Evolutionary conservation across 208 protist genomes (phyloP).

Genomic region (Trichomonas vaginalis): DNA sequence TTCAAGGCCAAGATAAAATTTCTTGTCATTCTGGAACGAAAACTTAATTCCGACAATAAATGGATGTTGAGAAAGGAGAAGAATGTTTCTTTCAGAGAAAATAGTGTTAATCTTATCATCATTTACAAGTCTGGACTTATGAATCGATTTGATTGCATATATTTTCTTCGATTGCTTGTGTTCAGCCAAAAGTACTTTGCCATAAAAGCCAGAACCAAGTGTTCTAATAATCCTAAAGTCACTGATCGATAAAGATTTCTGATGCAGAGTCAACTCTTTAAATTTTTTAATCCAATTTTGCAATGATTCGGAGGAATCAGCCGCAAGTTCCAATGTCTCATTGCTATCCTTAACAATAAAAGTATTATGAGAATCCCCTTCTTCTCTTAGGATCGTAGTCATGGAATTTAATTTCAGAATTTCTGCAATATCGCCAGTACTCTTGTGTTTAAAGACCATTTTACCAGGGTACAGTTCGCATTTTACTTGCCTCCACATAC

Average conservation of each 20-base stretch:
- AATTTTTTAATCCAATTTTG: not conserved
- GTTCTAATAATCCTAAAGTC: not conserved
- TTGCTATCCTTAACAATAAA: no score
- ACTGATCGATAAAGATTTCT: not conserved
- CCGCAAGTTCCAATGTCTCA: not conserved
- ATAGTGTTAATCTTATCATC: not conserved
- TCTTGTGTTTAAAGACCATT: no score
- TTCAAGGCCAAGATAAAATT: not conserved
- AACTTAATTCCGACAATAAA: not conserved
- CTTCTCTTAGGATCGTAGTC: no score
- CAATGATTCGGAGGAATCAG: not conserved
- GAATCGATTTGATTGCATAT: not conserved
- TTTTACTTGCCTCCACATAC: no score
- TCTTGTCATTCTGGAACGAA: not conserved
- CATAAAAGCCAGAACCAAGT: not conserved
- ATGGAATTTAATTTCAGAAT: no score
- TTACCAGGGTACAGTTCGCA: no score
- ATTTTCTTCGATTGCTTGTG: not conserved
- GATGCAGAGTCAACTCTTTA: not conserved
- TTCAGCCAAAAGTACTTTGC: not conserved
- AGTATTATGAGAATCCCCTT: no score
- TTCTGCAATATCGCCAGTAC: no score
- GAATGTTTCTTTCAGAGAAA: not conserved
- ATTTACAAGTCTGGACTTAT: not conserved
- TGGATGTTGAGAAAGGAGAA: not conserved